Conservation (phyloP, 805 yeast genomes). For the Candida hispaniensis region DNA sequence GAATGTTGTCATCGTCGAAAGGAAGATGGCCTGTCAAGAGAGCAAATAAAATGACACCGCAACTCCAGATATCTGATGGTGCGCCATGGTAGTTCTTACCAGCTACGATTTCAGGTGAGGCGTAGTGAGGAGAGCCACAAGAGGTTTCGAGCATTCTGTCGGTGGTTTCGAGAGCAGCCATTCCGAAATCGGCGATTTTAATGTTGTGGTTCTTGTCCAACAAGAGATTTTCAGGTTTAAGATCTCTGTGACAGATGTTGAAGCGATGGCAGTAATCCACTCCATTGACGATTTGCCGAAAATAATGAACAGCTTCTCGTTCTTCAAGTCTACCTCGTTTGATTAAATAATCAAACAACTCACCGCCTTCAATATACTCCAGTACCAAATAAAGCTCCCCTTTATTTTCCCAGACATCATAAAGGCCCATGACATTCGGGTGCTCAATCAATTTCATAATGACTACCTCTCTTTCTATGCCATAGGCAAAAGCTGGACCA, state of each 20-base stretch:
- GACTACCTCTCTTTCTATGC: conserved; percentile 93
- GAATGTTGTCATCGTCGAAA: conserved; percentile 90
- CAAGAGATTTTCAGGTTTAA: conserved; percentile 70
- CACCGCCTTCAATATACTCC: conserved; percentile 97
- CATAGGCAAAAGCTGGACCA: conserved; percentile 72
- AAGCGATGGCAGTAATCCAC: conserved; percentile 76
- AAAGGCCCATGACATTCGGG: conserved; percentile 83
- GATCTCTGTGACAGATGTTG: conserved; percentile 80
- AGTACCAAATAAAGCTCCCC: conserved; percentile 82
- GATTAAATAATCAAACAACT: conserved; percentile 81
- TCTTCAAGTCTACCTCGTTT: conserved; percentile 84
- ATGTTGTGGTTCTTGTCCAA: conserved; percentile 78
- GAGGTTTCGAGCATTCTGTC: conserved; percentile 82
- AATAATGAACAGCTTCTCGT: conserved; percentile 79
- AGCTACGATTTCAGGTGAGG: conserved; percentile 94
- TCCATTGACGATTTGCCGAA: conserved; percentile 75
- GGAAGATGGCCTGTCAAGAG: conserved; percentile 90
- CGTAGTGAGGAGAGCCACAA: conserved; percentile 98
- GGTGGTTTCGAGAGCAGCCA: conserved; percentile 91
- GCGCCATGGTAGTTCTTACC: conserved; percentile 94
- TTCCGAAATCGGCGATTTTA: conserved; percentile 96
- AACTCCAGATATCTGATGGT: conserved; percentile 96
- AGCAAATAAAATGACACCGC: conserved; percentile 92
- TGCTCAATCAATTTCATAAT: conserved; percentile 94
- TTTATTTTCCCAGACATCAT: conserved; percentile 97